phyloP scores from a whole-genome alignment of 139 green algal genomes.

The Chloropicon primus region DNA sequence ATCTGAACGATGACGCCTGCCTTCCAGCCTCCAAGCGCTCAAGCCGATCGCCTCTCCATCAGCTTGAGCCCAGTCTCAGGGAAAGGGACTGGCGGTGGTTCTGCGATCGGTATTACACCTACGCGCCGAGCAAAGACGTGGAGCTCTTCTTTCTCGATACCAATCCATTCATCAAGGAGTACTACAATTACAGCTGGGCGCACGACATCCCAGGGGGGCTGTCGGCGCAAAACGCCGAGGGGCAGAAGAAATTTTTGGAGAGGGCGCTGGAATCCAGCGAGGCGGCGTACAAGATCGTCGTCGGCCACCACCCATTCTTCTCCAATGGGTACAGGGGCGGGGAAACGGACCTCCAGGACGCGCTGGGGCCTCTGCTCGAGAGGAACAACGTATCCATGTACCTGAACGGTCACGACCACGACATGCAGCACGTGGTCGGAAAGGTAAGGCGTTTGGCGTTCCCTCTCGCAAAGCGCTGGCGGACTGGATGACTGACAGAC shows the following conservation, averaged over 20 bases:
- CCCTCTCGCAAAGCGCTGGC: too few relatives aligned
- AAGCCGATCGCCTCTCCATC: too few relatives aligned
- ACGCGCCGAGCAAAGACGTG: too few relatives aligned
- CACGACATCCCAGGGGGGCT: slow-evolving; percentile 12
- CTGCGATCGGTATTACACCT: too few relatives aligned
- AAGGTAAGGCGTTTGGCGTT: too few relatives aligned
- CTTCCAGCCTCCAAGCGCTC: too few relatives aligned
- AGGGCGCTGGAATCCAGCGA: background rate
- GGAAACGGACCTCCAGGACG: slow-evolving; percentile 14
- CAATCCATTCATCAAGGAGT: slow-evolving; percentile 15
- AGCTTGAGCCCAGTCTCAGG: too few relatives aligned
- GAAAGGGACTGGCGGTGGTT: too few relatives aligned
- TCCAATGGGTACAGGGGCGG: slow-evolving; percentile 21
- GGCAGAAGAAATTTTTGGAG: background rate
- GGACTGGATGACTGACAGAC: too few relatives aligned
- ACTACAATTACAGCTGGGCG: slow-evolving; percentile 7
- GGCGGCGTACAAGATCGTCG: slow-evolving; percentile 26
- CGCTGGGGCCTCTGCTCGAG: slow-evolving; percentile 14
- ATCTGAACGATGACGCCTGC: too few relatives aligned
- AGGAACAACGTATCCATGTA: slow-evolving; percentile 21
- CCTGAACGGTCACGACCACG: slow-evolving; percentile 24
- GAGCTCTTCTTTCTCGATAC: slow-evolving; percentile 27
- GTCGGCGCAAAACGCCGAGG: background rate
- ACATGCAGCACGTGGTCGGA: slow-evolving; percentile 22
- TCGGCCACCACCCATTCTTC: slow-evolving; percentile 22